Conservation (phyloP, 768 basidiomycete genomes). For the Boletus barrowsii region DNA sequence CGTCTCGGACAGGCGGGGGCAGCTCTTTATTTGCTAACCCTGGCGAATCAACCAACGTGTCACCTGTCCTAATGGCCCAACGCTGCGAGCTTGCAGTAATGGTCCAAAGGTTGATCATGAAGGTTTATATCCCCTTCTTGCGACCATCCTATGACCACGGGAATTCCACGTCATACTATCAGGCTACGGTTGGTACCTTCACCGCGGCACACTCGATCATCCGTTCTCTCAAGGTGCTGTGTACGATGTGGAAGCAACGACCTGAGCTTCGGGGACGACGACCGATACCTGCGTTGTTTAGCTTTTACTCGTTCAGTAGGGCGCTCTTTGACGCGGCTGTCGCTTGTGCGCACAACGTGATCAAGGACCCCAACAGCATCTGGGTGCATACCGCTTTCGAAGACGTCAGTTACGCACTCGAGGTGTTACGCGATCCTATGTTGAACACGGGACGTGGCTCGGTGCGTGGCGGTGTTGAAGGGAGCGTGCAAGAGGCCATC, state of each 20-base stretch:
- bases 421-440: conserved; percentile 38
- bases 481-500: conserved; percentile 36
- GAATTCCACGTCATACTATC: conserved; percentile 38
- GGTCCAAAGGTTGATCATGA: conserved; percentile 59
- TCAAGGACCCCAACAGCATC: conserved; percentile 48
- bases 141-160: conserved; percentile 31
- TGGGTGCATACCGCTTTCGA: conserved; percentile 48
- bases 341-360: conserved; percentile 58
- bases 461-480: conserved; percentile 33
- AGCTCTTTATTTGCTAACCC: conserved; percentile 7
- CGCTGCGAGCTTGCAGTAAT: conserved; percentile 59
- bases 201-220: conserved; percentile 67
- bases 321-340: conserved; percentile 66
- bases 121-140: conserved; percentile 68
- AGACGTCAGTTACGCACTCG: conserved; percentile 43
- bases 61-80: conserved; percentile 45
- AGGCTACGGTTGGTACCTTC: conserved; percentile 55
- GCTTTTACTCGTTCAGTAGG: conserved; percentile 58
- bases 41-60: conserved; percentile 17
- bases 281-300: conserved; percentile 45
- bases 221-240: conserved; percentile 45
- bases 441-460: conserved; percentile 31
- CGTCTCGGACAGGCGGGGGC: conserved; percentile 7
- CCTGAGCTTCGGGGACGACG: conserved; percentile 31
- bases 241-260: conserved; percentile 37